phyloP scores from a whole-genome alignment of 2,329 filamentous ascomycete species.

The Microsporum ferrugineum region DNA sequence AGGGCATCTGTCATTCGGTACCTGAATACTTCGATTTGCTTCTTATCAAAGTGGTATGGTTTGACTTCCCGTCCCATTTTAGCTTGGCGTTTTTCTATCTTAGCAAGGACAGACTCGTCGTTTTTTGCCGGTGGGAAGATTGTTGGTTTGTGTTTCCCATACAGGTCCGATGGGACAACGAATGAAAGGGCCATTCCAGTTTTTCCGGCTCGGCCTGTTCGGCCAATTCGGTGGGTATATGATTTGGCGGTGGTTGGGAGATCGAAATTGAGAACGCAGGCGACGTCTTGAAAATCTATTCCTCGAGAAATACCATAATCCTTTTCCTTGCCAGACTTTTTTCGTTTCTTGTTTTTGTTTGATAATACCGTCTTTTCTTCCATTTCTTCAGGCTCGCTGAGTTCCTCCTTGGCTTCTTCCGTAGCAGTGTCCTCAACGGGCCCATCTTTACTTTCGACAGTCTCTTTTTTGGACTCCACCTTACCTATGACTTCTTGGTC shows the following conservation, averaged over 20 bases:
- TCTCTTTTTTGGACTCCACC: constrained; percentile 20
- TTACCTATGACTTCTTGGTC: constrained; percentile 71
- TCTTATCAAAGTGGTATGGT: constrained; percentile 90
- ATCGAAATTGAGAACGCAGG: constrained; percentile 93
- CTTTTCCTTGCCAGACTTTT: constrained; percentile 57
- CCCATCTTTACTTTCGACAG: constrained; percentile 14
- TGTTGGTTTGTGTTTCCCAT: constrained; percentile 82
- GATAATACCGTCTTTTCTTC: constrained; percentile 30
- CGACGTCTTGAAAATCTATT: constrained; percentile 93
- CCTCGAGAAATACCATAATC: constrained; percentile 94
- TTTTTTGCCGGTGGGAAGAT: constrained; percentile 61
- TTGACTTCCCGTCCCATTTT: constrained; percentile 72
- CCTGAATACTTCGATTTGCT: constrained; percentile 82
- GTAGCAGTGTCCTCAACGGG: constrained; percentile 19
- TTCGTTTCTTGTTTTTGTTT: constrained; percentile 44
- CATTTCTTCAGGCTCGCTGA: constrained; percentile 26
- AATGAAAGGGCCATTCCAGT: constrained; percentile 94
- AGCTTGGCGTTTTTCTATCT: constrained; percentile 65
- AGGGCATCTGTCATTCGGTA: constrained; percentile 92
- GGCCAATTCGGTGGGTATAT: constrained; percentile 93
- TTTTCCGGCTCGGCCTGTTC: constrained; percentile 82
- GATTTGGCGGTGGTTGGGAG: constrained; percentile 77
- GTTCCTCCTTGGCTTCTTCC: constrained; percentile 15
- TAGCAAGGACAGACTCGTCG: constrained; percentile 72
- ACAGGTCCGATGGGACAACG: constrained; percentile 69